A percentile compares a stretch with the other conserved stretches of the same genome.
Evolutionary conservation across 2,329 filamentous ascomycete species (phyloP).

Genomic region (Parasarocladium wereldwijsianum): DNA sequence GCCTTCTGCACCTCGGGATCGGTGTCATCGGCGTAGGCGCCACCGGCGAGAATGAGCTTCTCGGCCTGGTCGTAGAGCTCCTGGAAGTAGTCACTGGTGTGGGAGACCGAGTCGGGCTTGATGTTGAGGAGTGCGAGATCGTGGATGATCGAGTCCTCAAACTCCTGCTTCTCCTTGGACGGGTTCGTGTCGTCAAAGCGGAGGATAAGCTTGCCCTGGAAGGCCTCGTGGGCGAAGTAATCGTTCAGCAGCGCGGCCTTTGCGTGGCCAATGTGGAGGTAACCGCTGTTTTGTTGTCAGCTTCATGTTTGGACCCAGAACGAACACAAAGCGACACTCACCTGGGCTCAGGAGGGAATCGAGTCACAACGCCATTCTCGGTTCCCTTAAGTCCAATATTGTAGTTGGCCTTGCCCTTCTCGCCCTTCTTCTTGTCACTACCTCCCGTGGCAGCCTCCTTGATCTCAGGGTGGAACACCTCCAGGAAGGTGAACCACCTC

Average conservation of each 20-base stretch:
- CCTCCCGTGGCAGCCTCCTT: constrained; percentile 38
- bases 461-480: constrained; percentile 67
- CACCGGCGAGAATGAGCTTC: constrained; percentile 69
- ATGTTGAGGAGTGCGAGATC: constrained; percentile 87
- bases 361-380: constrained; percentile 77
- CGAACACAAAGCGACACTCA: constrained; percentile 23
- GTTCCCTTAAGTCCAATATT: constrained; percentile 76
- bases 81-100: constrained; percentile 93
- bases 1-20: constrained; percentile 76
- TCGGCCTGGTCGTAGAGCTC: constrained; percentile 77
- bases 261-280: constrained; percentile 89
- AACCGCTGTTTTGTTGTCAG: constrained; percentile 54
- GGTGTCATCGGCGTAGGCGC: constrained; percentile 91
- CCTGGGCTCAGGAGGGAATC: constrained; percentile 90
- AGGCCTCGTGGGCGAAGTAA: constrained; percentile 90
- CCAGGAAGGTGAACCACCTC: constrained; percentile 79
- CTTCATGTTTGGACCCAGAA: no score
- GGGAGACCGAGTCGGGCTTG: constrained; percentile 71
- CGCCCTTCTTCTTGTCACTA: constrained; percentile 55
- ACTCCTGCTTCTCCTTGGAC: constrained; percentile 93
- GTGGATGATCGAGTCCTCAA: constrained; percentile 82
- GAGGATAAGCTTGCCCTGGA: constrained; percentile 79
- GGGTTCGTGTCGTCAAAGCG: constrained; percentile 98
- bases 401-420: constrained; percentile 73
- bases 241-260: constrained; percentile 90